phyloP scores from a whole-genome alignment of 768 basidiomycete genomes.

The Mycena olivaceomarginata region DNA sequence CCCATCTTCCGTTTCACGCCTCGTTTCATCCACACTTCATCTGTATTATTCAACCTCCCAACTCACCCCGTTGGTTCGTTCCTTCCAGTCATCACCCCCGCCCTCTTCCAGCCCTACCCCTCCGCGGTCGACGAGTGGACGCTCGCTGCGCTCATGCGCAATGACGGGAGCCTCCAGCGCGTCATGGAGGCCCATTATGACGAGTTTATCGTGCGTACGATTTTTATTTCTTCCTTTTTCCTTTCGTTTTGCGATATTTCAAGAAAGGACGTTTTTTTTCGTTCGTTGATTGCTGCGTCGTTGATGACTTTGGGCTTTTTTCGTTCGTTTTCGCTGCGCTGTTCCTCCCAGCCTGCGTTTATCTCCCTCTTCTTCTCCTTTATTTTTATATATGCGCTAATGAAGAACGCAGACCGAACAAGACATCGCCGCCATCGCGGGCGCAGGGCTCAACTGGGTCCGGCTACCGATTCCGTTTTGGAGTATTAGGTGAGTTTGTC shows the following conservation, averaged over 20 bases:
- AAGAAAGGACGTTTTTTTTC: too few relatives aligned
- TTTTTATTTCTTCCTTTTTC: not conserved
- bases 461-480: slow-evolving; percentile 82
- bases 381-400: not conserved
- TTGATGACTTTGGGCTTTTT: too few relatives aligned
- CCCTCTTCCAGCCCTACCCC: slow-evolving; percentile 3
- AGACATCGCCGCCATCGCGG: slow-evolving; percentile 85
- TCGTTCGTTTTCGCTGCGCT: too few relatives aligned
- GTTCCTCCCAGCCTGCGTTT: not conserved
- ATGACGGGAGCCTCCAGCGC: not conserved
- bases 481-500: slow-evolving; percentile 70
- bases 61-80: not conserved
- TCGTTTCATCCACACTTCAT: too few relatives aligned
- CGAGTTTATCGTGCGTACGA: not conserved
- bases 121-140: slow-evolving; percentile 1
- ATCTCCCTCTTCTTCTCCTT: too few relatives aligned
- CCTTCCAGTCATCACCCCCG: not conserved
- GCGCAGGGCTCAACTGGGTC: slow-evolving; percentile 83
- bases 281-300: too few relatives aligned
- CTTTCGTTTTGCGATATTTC: not conserved
- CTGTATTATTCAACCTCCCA: not conserved
- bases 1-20: not conserved
- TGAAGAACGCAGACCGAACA: slow-evolving; percentile 68
- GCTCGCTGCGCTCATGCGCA: not conserved
- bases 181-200: not conserved